phyloP scores from a whole-genome alignment of 768 basidiomycete genomes.

The Russula ochroleuca region DNA sequence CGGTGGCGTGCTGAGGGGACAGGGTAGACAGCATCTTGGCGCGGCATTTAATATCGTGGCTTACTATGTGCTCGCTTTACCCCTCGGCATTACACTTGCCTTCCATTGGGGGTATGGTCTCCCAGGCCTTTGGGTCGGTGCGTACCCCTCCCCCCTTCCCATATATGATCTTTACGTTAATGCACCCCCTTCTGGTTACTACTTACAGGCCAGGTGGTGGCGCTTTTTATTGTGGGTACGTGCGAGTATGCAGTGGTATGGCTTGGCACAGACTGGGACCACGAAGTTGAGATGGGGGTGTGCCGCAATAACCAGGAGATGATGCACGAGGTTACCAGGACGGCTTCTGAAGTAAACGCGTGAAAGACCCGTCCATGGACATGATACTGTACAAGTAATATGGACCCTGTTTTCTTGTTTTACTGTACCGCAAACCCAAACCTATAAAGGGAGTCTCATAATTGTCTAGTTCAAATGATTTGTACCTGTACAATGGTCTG shows the following conservation, averaged over 20 bases:
- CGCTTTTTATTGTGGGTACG: conserved; percentile 64
- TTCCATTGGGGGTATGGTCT: conserved; percentile 44
- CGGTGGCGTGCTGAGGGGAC: conserved; percentile 47
- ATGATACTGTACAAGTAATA: neutral
- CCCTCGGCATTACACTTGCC: conserved; percentile 49
- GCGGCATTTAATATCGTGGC: conserved; percentile 70
- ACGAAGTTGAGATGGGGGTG: conserved; percentile 42
- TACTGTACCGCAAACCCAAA: neutral
- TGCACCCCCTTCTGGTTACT: neutral
- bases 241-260: conserved; percentile 63
- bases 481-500: neutral
- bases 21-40: conserved; percentile 63
- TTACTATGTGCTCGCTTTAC: conserved; percentile 52
- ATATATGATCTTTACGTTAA: neutral
- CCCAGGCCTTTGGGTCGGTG: conserved; percentile 51
- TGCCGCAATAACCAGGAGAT: conserved; percentile 32
- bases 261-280: conserved; percentile 48
- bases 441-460: neutral
- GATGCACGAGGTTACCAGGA: neutral
- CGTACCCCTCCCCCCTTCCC: neutral
- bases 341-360: conserved; percentile 1
- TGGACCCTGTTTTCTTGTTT: neutral
- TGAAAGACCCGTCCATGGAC: neutral
- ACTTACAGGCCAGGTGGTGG: conserved; percentile 61
- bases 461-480: neutral